These are phyloP conservation scores for Aquilaria agallochum DNA, from an alignment of 441 rosid genomes.

Conservation along the genomic window DNA sequence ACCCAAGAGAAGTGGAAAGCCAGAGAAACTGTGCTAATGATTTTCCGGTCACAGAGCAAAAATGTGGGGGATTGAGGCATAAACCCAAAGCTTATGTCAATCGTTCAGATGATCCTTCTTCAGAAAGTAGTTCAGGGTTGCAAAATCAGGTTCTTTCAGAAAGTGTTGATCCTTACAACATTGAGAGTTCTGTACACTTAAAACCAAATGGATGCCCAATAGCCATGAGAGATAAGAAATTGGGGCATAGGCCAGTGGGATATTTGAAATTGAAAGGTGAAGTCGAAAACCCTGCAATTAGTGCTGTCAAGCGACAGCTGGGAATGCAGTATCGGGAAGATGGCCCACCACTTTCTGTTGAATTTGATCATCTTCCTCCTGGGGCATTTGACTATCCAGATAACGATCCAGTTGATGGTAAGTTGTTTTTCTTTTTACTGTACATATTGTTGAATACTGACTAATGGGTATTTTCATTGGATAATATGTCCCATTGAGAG, in stretches of 20 bases:
- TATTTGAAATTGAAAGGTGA: constrained; percentile 79
- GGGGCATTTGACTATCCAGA: constrained; percentile 67
- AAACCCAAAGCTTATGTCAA: constrained; percentile 36
- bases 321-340: constrained; percentile 76
- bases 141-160: constrained; percentile 47
- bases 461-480: too few species aligned
- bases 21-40: constrained; percentile 48
- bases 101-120: constrained; percentile 65
- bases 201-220: constrained; percentile 33
- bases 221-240: constrained; percentile 30
- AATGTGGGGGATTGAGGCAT: constrained; percentile 28
- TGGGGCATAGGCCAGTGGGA: constrained; percentile 71
- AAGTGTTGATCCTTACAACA: constrained; percentile 34
- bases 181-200: constrained; percentile 29
- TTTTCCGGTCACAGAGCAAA: constrained; percentile 34
- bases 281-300: constrained; percentile 67
- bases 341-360: constrained; percentile 81
- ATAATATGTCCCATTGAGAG: too few species aligned
- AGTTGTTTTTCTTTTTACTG: constrained; percentile 20
- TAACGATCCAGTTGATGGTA: constrained; percentile 51
- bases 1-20: constrained; percentile 85
- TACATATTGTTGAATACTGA: constrained; percentile 12
- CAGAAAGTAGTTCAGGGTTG: constrained; percentile 64
- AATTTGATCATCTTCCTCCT: constrained; percentile 81
- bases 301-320: constrained; percentile 78